Evolutionary conservation across 1,284 basidiomycete species (phyloP).

Genomic region (Neolentinus lepideus): DNA sequence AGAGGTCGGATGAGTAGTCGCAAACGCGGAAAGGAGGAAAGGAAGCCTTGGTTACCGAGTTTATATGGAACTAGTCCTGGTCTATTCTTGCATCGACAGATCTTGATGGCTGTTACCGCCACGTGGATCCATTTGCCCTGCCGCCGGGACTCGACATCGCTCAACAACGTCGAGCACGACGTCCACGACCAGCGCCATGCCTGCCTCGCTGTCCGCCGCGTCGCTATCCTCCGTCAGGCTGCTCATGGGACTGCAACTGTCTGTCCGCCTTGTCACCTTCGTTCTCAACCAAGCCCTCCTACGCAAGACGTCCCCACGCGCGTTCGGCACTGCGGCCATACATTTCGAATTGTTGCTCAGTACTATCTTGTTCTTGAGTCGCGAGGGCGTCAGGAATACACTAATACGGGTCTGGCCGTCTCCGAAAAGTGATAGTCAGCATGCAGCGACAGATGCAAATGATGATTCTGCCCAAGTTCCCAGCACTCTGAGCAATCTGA

Average conservation of each 20-base stretch:
- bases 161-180: neutral
- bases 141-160: conserved; percentile 37
- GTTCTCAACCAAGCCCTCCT: conserved; percentile 83
- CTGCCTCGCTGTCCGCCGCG: conserved; percentile 5
- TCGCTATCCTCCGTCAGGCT: conserved; percentile 62
- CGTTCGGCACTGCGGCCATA: conserved; percentile 82
- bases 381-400: conserved; percentile 87
- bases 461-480: neutral
- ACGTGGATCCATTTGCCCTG: conserved; percentile 22
- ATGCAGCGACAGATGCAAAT: neutral
- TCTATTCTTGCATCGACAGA: neutral
- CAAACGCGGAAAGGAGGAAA: neutral
- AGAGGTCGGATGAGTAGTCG: neutral
- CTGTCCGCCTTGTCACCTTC: conserved; percentile 83
- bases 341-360: conserved; percentile 84
- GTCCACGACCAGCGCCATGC: neutral
- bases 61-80: neutral
- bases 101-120: neutral
- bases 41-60: neutral
- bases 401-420: conserved; percentile 41
- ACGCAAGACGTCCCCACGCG: conserved; percentile 77
- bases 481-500: conserved; percentile 34
- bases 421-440: neutral
- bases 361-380: conserved; percentile 85
- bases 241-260: conserved; percentile 81